Evolutionary conservation across 129 eudicot genomes (phyloP), one percentile per base, ranked within the genome.

Genomic region (Artemisia annua): DNA sequence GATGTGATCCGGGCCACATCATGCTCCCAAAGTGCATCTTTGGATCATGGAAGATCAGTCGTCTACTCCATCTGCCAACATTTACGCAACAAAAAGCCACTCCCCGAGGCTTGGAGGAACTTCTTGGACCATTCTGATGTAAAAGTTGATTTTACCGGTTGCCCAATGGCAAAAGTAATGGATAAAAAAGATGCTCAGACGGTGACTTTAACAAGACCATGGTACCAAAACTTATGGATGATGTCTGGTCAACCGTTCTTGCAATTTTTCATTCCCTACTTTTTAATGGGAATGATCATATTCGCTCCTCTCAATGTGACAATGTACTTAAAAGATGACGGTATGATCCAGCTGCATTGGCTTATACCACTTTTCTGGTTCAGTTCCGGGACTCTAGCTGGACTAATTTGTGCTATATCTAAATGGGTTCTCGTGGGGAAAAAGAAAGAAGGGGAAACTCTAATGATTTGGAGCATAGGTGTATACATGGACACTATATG

Each of bases 401-500:
- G 85, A 12, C 35, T 79, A 48, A 70, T 75, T 16, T 84, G 89
- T 35, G 87, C 65, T 61, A 14, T 71, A 61, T 70, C 80, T 1
- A 87, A 87, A 77, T 87, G 87, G 87, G 58, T 82, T 56, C 71
- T 87, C 2, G 93, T 84, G 3, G 93, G 93, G n/a, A 87, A 74
- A 39, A 84, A 77, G 70, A 74, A 78, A 73, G 78, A 84, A 10
- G 81, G 82, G 0, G 81, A 82, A 57, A 66, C 58, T 6, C 84
- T 71, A 73, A 79, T 74, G 75, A 87, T 87, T 51, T 87, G 93
- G 89, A 82, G 89, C 55, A 12, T 12, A 15, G 75, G 85, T 14
- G 74, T 80, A 4, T 87, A 77, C n/a, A 77, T 84, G 85, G 87
- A 84, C 82, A 87, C 93, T 0, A 22, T 73, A 55, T 87, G 93